Conservation (phyloP, 108 stramenopile genomes). For the Cyclotella baltica region DNA sequence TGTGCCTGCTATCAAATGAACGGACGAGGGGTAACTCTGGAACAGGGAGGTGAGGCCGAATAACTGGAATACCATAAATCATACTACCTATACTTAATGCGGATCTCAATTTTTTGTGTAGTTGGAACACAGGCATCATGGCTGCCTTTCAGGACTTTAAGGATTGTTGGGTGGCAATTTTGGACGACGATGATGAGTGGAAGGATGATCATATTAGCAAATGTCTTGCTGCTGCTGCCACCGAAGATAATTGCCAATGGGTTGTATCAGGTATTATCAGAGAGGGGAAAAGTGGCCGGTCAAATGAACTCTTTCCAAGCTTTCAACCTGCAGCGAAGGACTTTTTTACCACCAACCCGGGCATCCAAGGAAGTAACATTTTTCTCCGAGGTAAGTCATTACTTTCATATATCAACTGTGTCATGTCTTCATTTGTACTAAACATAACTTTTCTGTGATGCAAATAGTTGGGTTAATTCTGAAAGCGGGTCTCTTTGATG, state of each 20-base stretch:
- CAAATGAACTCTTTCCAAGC: neutral
- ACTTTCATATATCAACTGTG: neutral
- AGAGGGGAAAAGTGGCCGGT: neutral
- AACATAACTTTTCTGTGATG: too few relatives aligned
- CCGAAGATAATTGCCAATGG: slow-evolving; percentile 19
- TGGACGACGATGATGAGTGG: slow-evolving; percentile 31
- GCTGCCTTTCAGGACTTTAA: neutral
- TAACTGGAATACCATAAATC: neutral
- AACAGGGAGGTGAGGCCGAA: slow-evolving; percentile 5
- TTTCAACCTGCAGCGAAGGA: neutral
- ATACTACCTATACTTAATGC: neutral
- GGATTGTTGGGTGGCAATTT: slow-evolving; percentile 25
- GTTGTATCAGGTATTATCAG: slow-evolving; percentile 14
- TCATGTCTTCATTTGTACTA: too few relatives aligned
- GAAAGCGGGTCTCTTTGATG: slow-evolving; percentile 24
- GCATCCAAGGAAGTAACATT: slow-evolving; percentile 15
- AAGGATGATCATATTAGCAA: slow-evolving; percentile 5
- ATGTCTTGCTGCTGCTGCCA: neutral
- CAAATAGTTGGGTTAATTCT: slow-evolving; percentile 2
- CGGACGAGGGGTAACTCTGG: neutral
- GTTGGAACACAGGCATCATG: slow-evolving; percentile 18
- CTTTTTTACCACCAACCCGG: slow-evolving; percentile 17
- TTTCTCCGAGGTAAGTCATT: slow-evolving; percentile 6
- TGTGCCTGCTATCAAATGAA: neutral
- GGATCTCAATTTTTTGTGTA: neutral